Evolutionary conservation across 2,329 filamentous ascomycete genomes (phyloP), one percentile per base, ranked within the genome.

Genomic region (Blumeriella jaapii): DNA sequence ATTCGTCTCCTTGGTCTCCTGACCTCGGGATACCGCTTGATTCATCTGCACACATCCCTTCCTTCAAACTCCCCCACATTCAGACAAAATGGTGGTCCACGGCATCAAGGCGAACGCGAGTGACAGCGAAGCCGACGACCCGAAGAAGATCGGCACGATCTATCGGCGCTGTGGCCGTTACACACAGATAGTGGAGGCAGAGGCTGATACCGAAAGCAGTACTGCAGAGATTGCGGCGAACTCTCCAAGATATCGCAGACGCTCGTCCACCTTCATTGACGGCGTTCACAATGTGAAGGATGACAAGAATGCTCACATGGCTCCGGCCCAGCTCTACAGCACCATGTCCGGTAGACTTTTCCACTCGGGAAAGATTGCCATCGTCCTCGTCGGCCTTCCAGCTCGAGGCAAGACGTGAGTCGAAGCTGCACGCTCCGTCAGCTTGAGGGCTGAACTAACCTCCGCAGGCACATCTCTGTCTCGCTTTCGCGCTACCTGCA

Each of bases 271-370:
- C 23, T 94, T 93, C 58, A 87, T 95, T 52, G 91, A 96, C 67
- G 89, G 84, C 47, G 95, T 96, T 52, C 89, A 96, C 61, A 89
- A 96, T 65, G 69, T 93, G 35, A 76, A 83, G 6, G 81, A 87
- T 55, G 85, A 85, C 52, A 67, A 50, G 29, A 68, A 71, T 12
- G 48, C 47, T 39, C 74, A 89, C 50, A 74, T 93, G 72, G 91
- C 91, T 4, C 91, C 91, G 18, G 91, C 91, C 48, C 91, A 98
- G 63, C 71, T 98, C 29, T 98, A 98, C 65, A 95, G 86, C 59
- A 98, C 91, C 34, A 93, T 96, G 71, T 96, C 89, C 30, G 91
- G 91, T 31, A 77, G 91, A 26, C 75, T 98, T 18, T 98, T 98
- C 58, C 91, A 98, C 60, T 95, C 91, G 14, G 91, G 91, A 30